Percentiles rank a stretch among this genome's conserved stretches.
Evolutionary conservation across 257 asterid species (phyloP).

Genomic region (Phtheirospermum japonicum): DNA sequence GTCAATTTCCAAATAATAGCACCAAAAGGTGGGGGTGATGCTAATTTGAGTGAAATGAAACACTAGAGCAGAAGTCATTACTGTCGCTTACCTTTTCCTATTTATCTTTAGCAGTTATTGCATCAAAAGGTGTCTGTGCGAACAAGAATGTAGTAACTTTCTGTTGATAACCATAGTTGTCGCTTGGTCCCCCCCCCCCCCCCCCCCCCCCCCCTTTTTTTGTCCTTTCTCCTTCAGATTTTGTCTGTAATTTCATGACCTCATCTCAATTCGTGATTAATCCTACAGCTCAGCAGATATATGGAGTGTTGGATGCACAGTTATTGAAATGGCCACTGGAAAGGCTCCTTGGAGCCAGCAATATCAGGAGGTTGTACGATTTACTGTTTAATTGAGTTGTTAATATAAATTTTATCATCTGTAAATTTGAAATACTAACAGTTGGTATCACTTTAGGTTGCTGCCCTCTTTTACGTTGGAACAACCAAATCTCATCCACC

Average conservation of each 20-base stretch:
- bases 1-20: constrained; percentile 16
- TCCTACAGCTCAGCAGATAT: constrained; percentile 88
- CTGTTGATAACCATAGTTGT: no score
- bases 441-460: constrained; percentile 56
- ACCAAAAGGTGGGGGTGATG: constrained; percentile 5
- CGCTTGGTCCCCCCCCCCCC: no score
- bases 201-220: no score
- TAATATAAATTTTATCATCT: constrained; percentile 13
- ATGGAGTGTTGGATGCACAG: constrained; percentile 99
- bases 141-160: not conserved
- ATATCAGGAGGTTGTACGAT: constrained; percentile 71
- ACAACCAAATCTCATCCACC: constrained; percentile 99
- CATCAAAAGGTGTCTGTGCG: constrained; percentile 11
- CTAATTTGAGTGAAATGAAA: constrained; percentile 6
- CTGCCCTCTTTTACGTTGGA: constrained; percentile 96
- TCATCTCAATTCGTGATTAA: constrained; percentile 27
- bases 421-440: constrained; percentile 20
- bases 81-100: not conserved
- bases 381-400: constrained; percentile 10
- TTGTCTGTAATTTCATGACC: constrained; percentile 15
- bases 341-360: constrained; percentile 99
- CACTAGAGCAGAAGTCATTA: constrained; percentile 5
- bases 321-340: constrained; percentile 99
- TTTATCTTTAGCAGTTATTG: not conserved
- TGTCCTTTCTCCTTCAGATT: not conserved